Evolutionary conservation across 2,329 filamentous ascomycete species (phyloP), one percentile per base, ranked within the genome.

Genomic region (Calonectria honghensis): DNA sequence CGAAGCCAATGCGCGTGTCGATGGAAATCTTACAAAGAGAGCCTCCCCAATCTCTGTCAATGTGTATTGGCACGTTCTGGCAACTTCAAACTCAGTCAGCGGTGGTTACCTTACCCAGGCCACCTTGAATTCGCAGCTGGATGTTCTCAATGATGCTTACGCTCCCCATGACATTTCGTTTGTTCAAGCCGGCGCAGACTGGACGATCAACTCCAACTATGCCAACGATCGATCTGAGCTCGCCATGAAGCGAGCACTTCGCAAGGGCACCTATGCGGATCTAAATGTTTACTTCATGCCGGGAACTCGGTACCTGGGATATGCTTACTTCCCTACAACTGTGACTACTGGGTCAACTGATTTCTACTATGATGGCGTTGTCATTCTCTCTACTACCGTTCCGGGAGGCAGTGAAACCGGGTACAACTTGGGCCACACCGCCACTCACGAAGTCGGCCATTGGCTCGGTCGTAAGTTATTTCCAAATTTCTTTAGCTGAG

Each of bases 191-290:
- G 83, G 83, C 68, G 87, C 82, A 27, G 85, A 86, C 70, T 86
- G 84, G 75, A 89, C 88, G 45, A 81, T 89, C 78, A 90, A 90
- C 83, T 50, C 81, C 27, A 81, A 82, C 78, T 91, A 88, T 88
- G 87, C 87, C 37, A 76, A 73, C 18, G 88, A 87, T 31, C 81
- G 82, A 2, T 75, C 78, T n/a, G 85, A 88, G 73, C 68, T 83
- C 67, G 81, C 77, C 3, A 89, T 89, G 87, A 89, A 89, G 85
- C 79, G 73, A 50, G 79, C 84, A 32, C 87, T 89, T 13, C 87
- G 86, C 73, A 84, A 86, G 81, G 88, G 88, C 61, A 83, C 83
- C 72, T 89, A 89, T 81, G 75, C 73, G 31, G 80, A 80, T n/a
- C 82, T 85, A 9, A 85, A 82, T 77, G 78, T 87, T 50, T 85